Evolutionary conservation across 768 basidiomycete genomes (phyloP), one percentile per base, ranked within the genome.

Genomic region (Cystofilobasidium bisporidii): DNA sequence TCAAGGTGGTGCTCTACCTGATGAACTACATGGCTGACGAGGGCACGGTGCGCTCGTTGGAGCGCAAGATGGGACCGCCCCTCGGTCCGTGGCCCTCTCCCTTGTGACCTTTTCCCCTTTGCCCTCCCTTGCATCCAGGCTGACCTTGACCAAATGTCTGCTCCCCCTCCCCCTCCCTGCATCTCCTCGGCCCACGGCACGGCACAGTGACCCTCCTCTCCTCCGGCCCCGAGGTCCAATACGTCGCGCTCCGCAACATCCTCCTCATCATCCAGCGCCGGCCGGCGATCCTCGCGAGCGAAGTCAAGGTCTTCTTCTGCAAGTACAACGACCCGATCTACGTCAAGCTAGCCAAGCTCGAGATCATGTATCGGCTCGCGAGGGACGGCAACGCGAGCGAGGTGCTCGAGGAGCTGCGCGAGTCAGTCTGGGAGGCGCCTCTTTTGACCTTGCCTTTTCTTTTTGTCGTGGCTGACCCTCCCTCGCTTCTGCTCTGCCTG

Each of bases 291-390:
- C 83, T 99, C 12, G 84, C 87, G 10, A 96, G 89, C 77, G 94
- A 99, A 77, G 93, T 99, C 90, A 84, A 93, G 55, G 96, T 99
- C 24, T 99, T 99, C 77, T 99, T 98, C 81, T 97, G 94, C 85
- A 99, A 99, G 78, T 98, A 99, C 79, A 98, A 98, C 74, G 94
- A 99, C 74, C 94, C 94, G 8, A 79, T 94, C n/a, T 99, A 98
- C 74, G 93, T 98, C 76, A 99, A 99, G 78, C 84, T 97, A 62
- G 96, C 97, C 78, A 98, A 99, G 78, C 79, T 99, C 71, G 96
- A 97, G 72, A 96, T 98, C 75, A 99, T 99, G 96, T 89, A 97
- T 61, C 82, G 91, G 64, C 79, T 99, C 65, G 92, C 91, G 17
- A 83, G 82, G 26, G 94, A 97, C 70, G 86, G 83, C 77, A 99